Conservation (phyloP, 2,329 filamentous ascomycete genomes). For the Colletotrichum sp. region DNA sequence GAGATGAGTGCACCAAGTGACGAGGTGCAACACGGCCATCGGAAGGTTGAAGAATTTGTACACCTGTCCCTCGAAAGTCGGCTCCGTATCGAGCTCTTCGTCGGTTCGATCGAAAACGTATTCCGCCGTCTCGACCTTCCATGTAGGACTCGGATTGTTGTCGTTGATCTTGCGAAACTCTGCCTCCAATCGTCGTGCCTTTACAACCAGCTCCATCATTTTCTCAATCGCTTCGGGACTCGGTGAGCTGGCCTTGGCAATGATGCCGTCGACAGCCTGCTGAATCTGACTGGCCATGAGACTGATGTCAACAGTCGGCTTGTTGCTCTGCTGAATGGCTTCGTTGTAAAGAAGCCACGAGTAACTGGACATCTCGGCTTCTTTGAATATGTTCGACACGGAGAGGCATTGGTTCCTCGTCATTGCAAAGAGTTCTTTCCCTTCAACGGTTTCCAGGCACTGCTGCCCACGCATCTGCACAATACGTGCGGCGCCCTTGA, state of each 20-base stretch:
- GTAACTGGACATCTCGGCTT: slow-evolving; percentile 18
- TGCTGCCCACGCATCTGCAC: slow-evolving; percentile 22
- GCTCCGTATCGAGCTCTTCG: slow-evolving; percentile 15
- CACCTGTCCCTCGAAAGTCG: slow-evolving; percentile 18
- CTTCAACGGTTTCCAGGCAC: slow-evolving; percentile 18
- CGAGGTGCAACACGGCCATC: slow-evolving; percentile 19
- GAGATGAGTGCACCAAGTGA: slow-evolving; percentile 22
- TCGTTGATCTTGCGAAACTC: slow-evolving; percentile 13
- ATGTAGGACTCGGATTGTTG: neutral
- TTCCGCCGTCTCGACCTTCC: slow-evolving; percentile 13
- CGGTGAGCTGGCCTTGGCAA: neutral
- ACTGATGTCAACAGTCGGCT: slow-evolving; percentile 20
- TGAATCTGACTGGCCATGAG: slow-evolving; percentile 20
- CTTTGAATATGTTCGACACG: slow-evolving; percentile 21
- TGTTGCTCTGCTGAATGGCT: slow-evolving; percentile 3
- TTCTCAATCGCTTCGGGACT: neutral
- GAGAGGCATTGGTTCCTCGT: slow-evolving; percentile 25
- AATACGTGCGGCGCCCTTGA: slow-evolving; percentile 26
- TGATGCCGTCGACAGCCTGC: slow-evolving; percentile 16
- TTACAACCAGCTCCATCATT: slow-evolving; percentile 4
- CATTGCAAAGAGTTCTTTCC: slow-evolving; percentile 25
- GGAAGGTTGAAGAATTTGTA: slow-evolving; percentile 25
- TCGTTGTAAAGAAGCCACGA: slow-evolving; percentile 23
- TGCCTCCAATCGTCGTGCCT: slow-evolving; percentile 2
- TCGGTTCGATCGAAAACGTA: slow-evolving; percentile 19